These are phyloP conservation scores for Ceratocystis colombiana DNA, from an alignment of 2,329 filamentous ascomycete species.

Conservation along the genomic window DNA sequence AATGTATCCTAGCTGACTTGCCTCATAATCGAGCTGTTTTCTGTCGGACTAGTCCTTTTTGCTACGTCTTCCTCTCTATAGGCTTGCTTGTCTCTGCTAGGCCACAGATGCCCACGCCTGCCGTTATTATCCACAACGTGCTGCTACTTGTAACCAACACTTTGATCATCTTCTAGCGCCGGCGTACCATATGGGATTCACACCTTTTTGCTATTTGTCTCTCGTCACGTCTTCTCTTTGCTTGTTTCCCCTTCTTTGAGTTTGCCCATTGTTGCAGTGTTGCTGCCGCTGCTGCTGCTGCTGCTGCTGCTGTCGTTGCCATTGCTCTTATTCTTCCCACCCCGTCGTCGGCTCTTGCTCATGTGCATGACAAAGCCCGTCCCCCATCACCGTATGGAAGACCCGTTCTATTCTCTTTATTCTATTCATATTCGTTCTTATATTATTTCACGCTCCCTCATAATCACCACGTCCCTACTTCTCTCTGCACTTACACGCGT, in stretches of 20 bases:
- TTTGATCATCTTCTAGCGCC: conserved; percentile 7
- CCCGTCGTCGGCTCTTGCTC: not conserved
- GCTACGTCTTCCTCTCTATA: not conserved
- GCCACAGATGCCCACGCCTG: not conserved
- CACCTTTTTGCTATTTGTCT: conserved; percentile 1
- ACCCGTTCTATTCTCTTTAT: not conserved
- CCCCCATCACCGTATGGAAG: too few species aligned
- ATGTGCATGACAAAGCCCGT: not conserved
- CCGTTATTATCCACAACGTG: not conserved
- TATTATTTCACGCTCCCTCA: not conserved
- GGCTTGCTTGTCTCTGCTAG: not conserved
- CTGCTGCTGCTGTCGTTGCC: not conserved
- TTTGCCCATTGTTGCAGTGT: too few species aligned
- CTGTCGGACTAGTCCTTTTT: not conserved
- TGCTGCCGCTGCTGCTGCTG: not conserved
- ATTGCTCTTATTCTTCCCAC: not conserved
- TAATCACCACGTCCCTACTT: too few species aligned
- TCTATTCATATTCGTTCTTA: not conserved
- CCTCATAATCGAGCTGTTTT: conserved; percentile 5
- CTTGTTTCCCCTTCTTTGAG: not conserved
- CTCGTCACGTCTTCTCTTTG: not conserved
- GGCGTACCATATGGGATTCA: not conserved
- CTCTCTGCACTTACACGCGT: conserved; percentile 19
- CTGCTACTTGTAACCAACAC: conserved; percentile 2
- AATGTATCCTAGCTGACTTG: not conserved